Evolutionary conservation across 768 basidiomycete genomes (phyloP), one percentile per base, ranked within the genome.

Genomic region (Boletus patriciae): DNA sequence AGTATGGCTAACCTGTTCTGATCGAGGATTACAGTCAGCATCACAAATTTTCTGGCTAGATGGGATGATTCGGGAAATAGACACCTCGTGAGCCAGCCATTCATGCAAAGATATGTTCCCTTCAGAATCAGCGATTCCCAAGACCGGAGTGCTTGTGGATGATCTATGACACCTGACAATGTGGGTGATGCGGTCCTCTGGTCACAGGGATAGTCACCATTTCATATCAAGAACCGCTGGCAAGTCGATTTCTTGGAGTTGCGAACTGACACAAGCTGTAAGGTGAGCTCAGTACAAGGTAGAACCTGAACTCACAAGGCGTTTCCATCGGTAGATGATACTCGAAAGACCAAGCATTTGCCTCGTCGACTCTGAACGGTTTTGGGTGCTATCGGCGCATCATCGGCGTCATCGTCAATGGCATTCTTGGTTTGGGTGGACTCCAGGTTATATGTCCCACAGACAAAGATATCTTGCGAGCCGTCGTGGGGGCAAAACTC

Each of bases 171-270:
- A 87, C 88, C 87, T 89, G 61, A 18, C 33, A 2, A 41, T 46
- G 52, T 70, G 34, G 43, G 58, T 18, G 46, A 52, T n/a, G 18
- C 4, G 23, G 37, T 37, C 48, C 49, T 37, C 16, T 19, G 21
- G 33, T n/a, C 15, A 37, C 11, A 31, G 6, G 16, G 9, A 19
- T n/a, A 51, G 58, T 62, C 66, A 94, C 97, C 97, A 99, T 80
- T 98, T 98, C 82, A 94, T 85, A 70, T 99, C 97, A 25, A 89
- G 80, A 29, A 99, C 81, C 9, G 94, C 97, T 3, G 94, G 87
- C 18, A 90, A 71, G 52, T 85, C 76, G 34, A 92, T 77, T 16
- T 86, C 74, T 62, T 96, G 88, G 3, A 88, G 67, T 64, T 87
- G 81, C 6, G 73, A 72, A 54, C 87, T 87, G 56, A 47, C 10